These are phyloP conservation scores for Blastomyces silverae DNA, from an alignment of 2,329 filamentous ascomycete species.

Conservation along the genomic window DNA sequence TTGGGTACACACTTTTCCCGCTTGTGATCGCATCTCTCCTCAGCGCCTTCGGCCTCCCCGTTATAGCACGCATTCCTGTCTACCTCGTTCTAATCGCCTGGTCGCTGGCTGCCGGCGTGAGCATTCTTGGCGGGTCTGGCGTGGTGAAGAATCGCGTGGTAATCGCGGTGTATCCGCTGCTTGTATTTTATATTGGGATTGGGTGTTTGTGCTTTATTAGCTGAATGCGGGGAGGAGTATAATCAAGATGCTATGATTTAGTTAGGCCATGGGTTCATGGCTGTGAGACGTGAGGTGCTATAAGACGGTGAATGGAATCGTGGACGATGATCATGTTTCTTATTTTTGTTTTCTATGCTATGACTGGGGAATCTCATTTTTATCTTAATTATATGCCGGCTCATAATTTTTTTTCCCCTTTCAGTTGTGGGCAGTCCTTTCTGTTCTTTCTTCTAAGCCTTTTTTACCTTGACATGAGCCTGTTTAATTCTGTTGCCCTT, in stretches of 20 bases:
- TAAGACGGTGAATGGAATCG: background rate
- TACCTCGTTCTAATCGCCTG: constrained; percentile 83
- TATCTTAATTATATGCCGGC: background rate
- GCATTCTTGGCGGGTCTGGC: constrained; percentile 89
- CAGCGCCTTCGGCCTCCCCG: constrained; percentile 71
- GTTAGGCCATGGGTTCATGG: background rate
- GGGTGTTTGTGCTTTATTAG: constrained; percentile 97
- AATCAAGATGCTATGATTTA: background rate
- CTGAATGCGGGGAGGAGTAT: constrained; percentile 40
- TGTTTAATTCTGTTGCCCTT: background rate
- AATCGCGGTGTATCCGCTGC: constrained; percentile 87
- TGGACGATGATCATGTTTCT: constrained; percentile 1
- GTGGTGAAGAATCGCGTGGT: constrained; percentile 92
- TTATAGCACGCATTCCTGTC: constrained; percentile 78
- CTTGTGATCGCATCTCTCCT: constrained; percentile 87
- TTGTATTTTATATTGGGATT: constrained; percentile 89
- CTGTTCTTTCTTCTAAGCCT: background rate
- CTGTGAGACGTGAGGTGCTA: background rate
- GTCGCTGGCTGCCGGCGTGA: constrained; percentile 92
- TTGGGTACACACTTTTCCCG: constrained; percentile 96
- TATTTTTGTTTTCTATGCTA: constrained; percentile 3
- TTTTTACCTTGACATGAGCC: background rate
- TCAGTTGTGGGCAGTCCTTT: background rate
- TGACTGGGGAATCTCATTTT: background rate
- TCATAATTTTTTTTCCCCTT: background rate